Conservation (phyloP, 495 filamentous ascomycete species). For the Neurospora terricola region DNA sequence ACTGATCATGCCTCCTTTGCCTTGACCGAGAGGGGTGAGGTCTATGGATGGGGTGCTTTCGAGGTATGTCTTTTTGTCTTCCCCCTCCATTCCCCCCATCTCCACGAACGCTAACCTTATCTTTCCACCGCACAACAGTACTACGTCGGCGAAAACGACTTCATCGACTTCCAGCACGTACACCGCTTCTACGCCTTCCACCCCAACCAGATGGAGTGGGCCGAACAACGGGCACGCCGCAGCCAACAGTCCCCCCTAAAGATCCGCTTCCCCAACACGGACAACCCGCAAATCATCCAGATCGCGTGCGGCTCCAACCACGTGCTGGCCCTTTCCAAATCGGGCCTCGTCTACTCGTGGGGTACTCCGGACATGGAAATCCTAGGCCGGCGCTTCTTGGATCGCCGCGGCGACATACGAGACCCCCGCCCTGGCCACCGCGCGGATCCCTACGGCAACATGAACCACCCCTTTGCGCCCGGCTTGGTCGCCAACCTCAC, state of each 20-base stretch:
- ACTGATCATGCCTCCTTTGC: conserved; percentile 55
- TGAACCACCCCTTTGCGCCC: conserved; percentile 9
- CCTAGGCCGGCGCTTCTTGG: conserved; percentile 44
- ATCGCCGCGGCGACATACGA: conserved; percentile 45
- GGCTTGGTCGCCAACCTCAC: conserved; percentile 51
- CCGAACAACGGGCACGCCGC: not conserved
- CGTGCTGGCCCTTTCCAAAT: conserved; percentile 49
- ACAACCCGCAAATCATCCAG: conserved; percentile 32
- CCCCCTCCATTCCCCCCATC: no score
- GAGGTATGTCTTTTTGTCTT: conserved; percentile 20
- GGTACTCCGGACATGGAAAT: conserved; percentile 60
- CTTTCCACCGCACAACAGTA: not conserved
- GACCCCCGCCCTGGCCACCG: conserved; percentile 14
- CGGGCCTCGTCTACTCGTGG: conserved; percentile 57
- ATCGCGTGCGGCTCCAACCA: conserved; percentile 58
- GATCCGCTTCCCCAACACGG: conserved; percentile 32
- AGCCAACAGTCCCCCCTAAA: not conserved
- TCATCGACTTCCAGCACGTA: not conserved
- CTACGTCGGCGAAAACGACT: not conserved
- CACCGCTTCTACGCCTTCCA: not conserved
- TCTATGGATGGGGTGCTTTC: conserved; percentile 69
- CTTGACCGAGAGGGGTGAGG: conserved; percentile 51
- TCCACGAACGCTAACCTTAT: not conserved
- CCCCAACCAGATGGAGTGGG: not conserved
- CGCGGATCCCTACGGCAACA: conserved; percentile 43